A percentile compares a stretch with the other conserved stretches of the same genome.
Evolutionary conservation across 2,329 filamentous ascomycete species (phyloP).

Genomic region (Lachnellula cervina): DNA sequence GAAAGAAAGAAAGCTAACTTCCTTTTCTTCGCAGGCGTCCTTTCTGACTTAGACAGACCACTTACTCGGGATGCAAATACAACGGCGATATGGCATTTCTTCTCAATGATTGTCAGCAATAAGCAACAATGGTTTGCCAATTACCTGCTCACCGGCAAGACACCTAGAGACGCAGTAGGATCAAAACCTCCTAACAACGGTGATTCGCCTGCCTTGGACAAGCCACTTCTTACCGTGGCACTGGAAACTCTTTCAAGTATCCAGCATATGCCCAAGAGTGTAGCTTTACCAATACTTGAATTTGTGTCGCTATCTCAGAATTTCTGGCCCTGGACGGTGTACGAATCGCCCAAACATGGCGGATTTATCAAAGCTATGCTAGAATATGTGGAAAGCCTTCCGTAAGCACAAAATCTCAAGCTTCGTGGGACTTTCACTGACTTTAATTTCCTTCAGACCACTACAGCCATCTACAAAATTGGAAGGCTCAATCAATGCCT

Average conservation of each 20-base stretch:
- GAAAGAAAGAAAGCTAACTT: too few relatives aligned
- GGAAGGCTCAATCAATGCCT: constrained; percentile 41
- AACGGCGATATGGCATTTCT: constrained; percentile 73
- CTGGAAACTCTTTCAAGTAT: constrained; percentile 66
- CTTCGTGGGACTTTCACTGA: neutral
- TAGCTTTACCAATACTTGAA: constrained; percentile 72
- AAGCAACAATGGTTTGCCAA: constrained; percentile 96
- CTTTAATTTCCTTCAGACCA: constrained; percentile 40
- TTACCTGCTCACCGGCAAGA: constrained; percentile 82
- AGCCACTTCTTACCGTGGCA: constrained; percentile 70
- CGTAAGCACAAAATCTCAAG: neutral
- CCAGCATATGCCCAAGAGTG: constrained; percentile 55
- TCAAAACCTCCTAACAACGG: constrained; percentile 40
- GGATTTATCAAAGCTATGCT: constrained; percentile 69
- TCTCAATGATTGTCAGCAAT: constrained; percentile 80
- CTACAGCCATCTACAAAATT: constrained; percentile 49
- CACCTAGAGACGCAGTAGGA: constrained; percentile 70
- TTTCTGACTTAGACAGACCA: constrained; percentile 73
- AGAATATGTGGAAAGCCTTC: constrained; percentile 54
- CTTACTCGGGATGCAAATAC: constrained; percentile 61
- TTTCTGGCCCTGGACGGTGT: constrained; percentile 92
- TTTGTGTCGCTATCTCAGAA: constrained; percentile 88
- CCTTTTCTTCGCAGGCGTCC: constrained; percentile 40
- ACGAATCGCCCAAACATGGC: constrained; percentile 68
- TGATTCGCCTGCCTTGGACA: constrained; percentile 39